These are phyloP conservation scores for Carallia pectinifolia DNA, from an alignment of 345 rosid species.

Conservation along the genomic window DNA sequence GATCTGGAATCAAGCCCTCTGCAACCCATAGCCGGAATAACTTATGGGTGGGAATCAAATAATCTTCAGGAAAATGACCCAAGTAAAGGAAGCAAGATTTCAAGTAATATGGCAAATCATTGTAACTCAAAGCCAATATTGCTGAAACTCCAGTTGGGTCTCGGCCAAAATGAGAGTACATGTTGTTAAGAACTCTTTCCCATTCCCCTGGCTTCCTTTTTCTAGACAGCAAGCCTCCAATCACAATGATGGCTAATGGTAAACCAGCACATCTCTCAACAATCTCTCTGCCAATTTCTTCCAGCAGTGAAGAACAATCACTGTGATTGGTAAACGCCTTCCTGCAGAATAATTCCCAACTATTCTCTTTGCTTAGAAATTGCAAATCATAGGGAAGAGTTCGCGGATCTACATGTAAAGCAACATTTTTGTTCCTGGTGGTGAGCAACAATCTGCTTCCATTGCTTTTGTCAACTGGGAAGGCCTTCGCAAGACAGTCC, in stretches of 20 bases:
- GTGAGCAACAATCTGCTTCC: conserved; percentile 31
- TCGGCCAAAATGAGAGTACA: too few species aligned
- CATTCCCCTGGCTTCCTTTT: too few species aligned
- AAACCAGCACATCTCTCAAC: conserved; percentile 30
- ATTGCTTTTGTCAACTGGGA: conserved; percentile 13
- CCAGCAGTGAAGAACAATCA: conserved; percentile 19
- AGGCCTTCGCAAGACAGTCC: conserved; percentile 23
- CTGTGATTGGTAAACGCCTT: conserved; percentile 15
- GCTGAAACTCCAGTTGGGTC: too few species aligned
- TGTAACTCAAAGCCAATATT: too few species aligned
- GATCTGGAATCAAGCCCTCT: conserved; percentile 23
- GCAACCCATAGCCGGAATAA: conserved; percentile 29
- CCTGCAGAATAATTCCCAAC: too few species aligned
- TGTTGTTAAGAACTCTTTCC: too few species aligned
- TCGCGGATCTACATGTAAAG: conserved; percentile 18
- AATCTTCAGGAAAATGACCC: too few species aligned
- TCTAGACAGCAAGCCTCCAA: conserved; percentile 29
- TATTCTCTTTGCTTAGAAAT: too few species aligned
- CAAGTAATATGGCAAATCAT: too few species aligned
- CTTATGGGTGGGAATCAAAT: too few species aligned
- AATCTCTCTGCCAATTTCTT: conserved; percentile 27
- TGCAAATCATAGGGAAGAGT: conserved; percentile 13
- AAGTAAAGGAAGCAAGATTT: too few species aligned
- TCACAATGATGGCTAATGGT: conserved; percentile 32
- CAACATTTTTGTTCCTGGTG: conserved; percentile 22